Percentiles rank a stretch among this genome's conserved stretches.
phyloP scores from a whole-genome alignment of 768 basidiomycete genomes.

The Mycena maculata region DNA sequence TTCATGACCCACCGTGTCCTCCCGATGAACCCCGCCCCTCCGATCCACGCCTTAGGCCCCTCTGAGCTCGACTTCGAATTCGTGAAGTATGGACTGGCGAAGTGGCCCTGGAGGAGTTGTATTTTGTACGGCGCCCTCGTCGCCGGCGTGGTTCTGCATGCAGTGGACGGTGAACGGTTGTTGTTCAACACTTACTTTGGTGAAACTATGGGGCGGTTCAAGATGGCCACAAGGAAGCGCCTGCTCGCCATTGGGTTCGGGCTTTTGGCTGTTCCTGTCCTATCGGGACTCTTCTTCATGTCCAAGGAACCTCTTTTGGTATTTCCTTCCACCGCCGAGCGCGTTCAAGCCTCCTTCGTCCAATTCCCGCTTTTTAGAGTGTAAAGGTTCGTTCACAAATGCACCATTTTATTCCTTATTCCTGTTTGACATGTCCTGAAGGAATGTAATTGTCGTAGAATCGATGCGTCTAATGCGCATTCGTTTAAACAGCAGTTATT shows the following conservation, averaged over 20 bases:
- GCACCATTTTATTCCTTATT: background rate
- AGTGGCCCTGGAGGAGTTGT: constrained; percentile 73
- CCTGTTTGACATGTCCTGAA: too few species aligned
- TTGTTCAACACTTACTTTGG: constrained; percentile 64
- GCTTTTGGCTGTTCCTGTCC: constrained; percentile 59
- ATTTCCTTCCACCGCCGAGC: constrained; percentile 60
- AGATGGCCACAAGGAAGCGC: constrained; percentile 35
- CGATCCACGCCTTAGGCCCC: constrained; percentile 72
- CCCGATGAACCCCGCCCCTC: constrained; percentile 58
- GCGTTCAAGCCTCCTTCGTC: constrained; percentile 64
- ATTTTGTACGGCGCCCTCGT: constrained; percentile 73
- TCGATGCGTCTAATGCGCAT: too few species aligned
- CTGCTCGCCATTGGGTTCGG: constrained; percentile 46
- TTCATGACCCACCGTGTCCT: constrained; percentile 72
- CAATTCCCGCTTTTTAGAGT: constrained; percentile 60
- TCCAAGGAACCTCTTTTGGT: constrained; percentile 69
- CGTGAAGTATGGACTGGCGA: constrained; percentile 76
- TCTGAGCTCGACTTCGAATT: constrained; percentile 87
- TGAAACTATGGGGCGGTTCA: constrained; percentile 37
- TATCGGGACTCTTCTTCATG: constrained; percentile 66
- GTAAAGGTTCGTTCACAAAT: constrained; percentile 36
- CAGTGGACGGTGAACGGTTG: constrained; percentile 67
- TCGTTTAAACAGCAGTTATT: too few species aligned
- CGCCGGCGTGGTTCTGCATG: constrained; percentile 66
- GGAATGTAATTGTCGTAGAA: too few species aligned